Conservation (phyloP, 306 rosid species). For the Quercus parvula region DNA sequence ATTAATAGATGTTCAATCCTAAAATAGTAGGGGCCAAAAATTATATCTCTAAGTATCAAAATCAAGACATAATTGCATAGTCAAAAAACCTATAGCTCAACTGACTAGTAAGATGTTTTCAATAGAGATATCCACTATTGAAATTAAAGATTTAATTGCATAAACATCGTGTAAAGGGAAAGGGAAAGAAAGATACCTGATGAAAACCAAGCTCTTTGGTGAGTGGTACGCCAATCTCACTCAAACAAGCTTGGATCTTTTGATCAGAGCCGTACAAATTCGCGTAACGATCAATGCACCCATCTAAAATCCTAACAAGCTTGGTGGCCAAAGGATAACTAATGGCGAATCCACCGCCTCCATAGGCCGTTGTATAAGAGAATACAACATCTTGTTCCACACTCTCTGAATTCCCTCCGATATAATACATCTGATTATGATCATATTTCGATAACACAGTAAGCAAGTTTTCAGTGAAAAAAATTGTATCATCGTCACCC, state of each 20-base stretch:
- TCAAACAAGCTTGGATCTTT: conserved; percentile 62
- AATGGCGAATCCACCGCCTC: conserved; percentile 77
- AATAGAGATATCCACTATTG: neutral
- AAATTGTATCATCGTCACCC: conserved; percentile 88
- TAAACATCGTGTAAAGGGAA: neutral
- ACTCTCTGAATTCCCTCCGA: conserved; percentile 75
- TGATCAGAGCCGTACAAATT: conserved; percentile 60
- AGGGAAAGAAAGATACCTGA: conserved; percentile 39
- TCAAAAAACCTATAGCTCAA: no score
- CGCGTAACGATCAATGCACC: conserved; percentile 61
- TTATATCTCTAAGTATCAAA: no score
- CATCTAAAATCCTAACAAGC: conserved; percentile 61
- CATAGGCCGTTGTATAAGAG: conserved; percentile 59
- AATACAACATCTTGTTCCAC: conserved; percentile 58
- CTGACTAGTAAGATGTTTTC: no score
- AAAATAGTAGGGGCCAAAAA: neutral
- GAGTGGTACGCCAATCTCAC: conserved; percentile 67
- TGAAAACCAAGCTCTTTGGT: conserved; percentile 77
- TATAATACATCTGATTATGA: conserved; percentile 74
- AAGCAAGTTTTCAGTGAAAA: conserved; percentile 55
- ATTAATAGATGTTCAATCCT: neutral
- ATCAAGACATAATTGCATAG: no score
- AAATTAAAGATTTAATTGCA: neutral
- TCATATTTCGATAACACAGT: conserved; percentile 63
- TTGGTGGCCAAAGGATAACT: conserved; percentile 63